These are phyloP conservation scores for Mucor indicus DNA, from an alignment of 371 early-diverging fungal species.

Conservation along the genomic window DNA sequence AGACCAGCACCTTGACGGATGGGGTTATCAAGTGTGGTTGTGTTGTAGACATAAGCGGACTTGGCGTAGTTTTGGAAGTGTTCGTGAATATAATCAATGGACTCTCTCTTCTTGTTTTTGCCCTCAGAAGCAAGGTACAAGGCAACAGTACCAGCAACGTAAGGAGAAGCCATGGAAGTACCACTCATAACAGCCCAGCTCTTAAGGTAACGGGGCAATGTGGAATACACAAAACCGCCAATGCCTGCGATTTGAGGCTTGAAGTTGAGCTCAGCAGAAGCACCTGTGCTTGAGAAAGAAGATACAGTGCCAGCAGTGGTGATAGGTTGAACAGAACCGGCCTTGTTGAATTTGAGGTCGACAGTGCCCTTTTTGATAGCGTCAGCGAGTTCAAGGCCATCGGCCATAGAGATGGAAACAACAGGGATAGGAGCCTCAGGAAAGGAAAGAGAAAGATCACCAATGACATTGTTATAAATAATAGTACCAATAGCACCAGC, in stretches of 20 bases:
- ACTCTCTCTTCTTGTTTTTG: slow-evolving; percentile 23
- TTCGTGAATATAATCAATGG: slow-evolving; percentile 19
- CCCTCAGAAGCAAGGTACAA: slow-evolving; percentile 45
- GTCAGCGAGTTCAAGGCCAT: slow-evolving; percentile 9
- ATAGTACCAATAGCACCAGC: slow-evolving; percentile 55
- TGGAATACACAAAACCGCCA: slow-evolving; percentile 68
- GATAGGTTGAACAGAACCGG: neutral
- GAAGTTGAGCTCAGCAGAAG: slow-evolving; percentile 22
- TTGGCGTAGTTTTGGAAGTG: slow-evolving; percentile 52
- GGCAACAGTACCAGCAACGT: slow-evolving; percentile 65
- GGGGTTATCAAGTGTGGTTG: slow-evolving; percentile 35
- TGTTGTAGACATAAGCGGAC: slow-evolving; percentile 10
- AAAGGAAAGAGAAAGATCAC: too few species aligned
- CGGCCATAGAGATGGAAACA: slow-evolving; percentile 3
- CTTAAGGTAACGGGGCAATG: slow-evolving; percentile 38
- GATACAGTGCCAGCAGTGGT: slow-evolving; percentile 12
- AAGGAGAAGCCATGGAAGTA: slow-evolving; percentile 66
- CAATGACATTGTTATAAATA: slow-evolving; percentile 33
- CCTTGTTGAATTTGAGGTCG: neutral
- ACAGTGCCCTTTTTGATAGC: neutral
- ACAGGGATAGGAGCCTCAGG: slow-evolving; percentile 1
- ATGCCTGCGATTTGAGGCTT: slow-evolving; percentile 61
- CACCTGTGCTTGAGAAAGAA: slow-evolving; percentile 41
- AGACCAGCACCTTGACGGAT: slow-evolving; percentile 75
- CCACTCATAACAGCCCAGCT: slow-evolving; percentile 61